Base-by-base conservation (phyloP, 2,329 filamentous ascomycete genomes). In the Pestalotiopsis fici region DNA sequence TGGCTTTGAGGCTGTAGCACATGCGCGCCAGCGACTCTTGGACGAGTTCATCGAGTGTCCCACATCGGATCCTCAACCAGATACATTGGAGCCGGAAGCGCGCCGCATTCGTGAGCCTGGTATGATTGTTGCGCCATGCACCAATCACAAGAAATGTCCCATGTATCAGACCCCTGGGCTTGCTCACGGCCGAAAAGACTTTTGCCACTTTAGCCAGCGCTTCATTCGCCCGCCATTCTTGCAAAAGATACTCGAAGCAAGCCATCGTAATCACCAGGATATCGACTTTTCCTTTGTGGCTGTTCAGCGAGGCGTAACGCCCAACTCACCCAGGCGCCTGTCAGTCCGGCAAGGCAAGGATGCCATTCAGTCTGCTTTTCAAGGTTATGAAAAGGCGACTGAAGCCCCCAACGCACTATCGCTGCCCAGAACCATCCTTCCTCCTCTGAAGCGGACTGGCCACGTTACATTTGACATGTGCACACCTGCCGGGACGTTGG, bases 381-480 rank as follows among this genome's bases (percentile, higher is more conserved):
- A 81, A 13, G 94, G 94, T 4, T 94, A 92, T 73, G 92, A 92
- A 71, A 75, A 85, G 9, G 75, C 81, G 0, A 74, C 79, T 21
- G 74, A 79, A 31, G 71, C 76, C 1, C 84, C 85, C 0, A 79
- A 91, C 71, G 81, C 92, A 47, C 86, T 94, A 12, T 86, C 90
- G 0, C 88, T 98, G 0, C 96, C 96, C 0, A 90, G 96, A 18
- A 83, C 91, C 31, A 85, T 99, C 57, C 84, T 95, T 31, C 88
- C 91, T 0, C 94, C 96, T 0, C 84, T 99, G 68, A 99, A 99
- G 83, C 89, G 94, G 27, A 90, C 89, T 50, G 93, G 94, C 0
- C 96, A 99, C 77, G 91, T 98, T 56, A 93, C 92, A 18, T 83
- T 99, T 31, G 96, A 99, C 76, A 78, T 98, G 2, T 99, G 96